Percentiles rank a stretch among this genome's conserved stretches.
Conservation (phyloP, 805 yeast species). For the Barnettozyma siamensis region DNA sequence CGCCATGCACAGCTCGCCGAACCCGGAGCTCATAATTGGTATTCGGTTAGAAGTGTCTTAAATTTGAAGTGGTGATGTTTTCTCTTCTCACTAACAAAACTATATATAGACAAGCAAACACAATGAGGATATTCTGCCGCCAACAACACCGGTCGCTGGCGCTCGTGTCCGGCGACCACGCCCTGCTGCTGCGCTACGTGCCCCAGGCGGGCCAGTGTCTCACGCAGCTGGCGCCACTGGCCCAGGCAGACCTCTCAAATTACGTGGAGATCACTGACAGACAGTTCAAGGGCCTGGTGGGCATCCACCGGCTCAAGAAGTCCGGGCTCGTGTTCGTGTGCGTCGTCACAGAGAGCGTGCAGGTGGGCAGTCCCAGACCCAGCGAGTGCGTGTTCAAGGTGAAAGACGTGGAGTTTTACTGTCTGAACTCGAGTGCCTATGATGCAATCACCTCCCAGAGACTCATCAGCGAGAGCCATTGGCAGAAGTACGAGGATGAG, state of each 20-base stretch:
- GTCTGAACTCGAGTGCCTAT: constrained; percentile 51
- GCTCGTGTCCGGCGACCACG: constrained; percentile 51
- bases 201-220: constrained; percentile 23
- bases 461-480: constrained; percentile 19
- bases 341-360: constrained; percentile 47
- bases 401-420: constrained; percentile 57
- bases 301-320: constrained; percentile 50
- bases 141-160: constrained; percentile 66
- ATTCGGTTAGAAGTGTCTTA: no score
- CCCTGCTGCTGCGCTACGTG: constrained; percentile 50
- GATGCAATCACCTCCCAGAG: constrained; percentile 32
- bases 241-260: constrained; percentile 31
- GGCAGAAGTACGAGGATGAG: constrained; percentile 34
- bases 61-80: no score
- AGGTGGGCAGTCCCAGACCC: constrained; percentile 55
- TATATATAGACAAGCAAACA: no score
- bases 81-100: no score
- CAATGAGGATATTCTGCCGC: constrained; percentile 37
- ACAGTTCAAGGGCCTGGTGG: constrained; percentile 51
- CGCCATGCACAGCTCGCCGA: constrained; percentile 50
- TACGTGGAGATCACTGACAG: constrained; percentile 36
- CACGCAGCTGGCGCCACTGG: constrained; percentile 50
- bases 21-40: constrained; percentile 26
- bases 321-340: constrained; percentile 42
- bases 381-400: constrained; percentile 49